Base-by-base conservation (phyloP, 78 protist species). In the Polysphondylium violaceum region DNA sequence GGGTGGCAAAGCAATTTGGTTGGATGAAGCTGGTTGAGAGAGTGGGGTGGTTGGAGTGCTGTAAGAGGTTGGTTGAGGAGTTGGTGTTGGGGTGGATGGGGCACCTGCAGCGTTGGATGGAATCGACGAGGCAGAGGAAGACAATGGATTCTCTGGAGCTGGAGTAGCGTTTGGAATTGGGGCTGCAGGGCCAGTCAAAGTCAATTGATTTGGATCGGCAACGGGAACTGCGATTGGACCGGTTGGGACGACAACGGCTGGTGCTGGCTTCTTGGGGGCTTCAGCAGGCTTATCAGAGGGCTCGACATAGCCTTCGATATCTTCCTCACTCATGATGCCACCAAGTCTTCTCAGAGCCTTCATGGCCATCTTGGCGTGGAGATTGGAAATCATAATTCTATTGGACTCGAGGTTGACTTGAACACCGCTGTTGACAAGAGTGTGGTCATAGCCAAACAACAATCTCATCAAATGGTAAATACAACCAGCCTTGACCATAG, bases 401-500 rank as follows among this genome's bases (percentile, higher is more conserved):
- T 83, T 89, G 23, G 63, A 65, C 17, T 89, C 96, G 1, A 53
- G 47, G 21, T 35, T 41, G 59, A 56, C 58, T 31, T 76, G 74
- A 7, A 86, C 86, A 58, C 92, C 96, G 17, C 79, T 47, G 56
- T 87, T 94, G 35, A 63, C 90, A 27, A 96, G 87, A 14, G 97
- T 96, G 74, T 68, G 94, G 53, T 96, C 97, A 61, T 96, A 96
- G 44, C 85, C 72, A 65, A 94, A 94, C 2, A 86, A 9, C 43
- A 74, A 27, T 23, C 53, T 25, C 9, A 96, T 44, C 3, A 96
- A 63, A 60, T 91, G 95, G 93, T 89, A 94, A 19, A 78, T 53
- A 25, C 51, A 95, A 40, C 97, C 97, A 3, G 85, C 67, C 19
- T 58, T 17, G 19, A 74, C 21, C 8, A 88, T 44, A 7, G 69